Conservation (phyloP, 345 rosid genomes). For the Geranium brycei region DNA sequence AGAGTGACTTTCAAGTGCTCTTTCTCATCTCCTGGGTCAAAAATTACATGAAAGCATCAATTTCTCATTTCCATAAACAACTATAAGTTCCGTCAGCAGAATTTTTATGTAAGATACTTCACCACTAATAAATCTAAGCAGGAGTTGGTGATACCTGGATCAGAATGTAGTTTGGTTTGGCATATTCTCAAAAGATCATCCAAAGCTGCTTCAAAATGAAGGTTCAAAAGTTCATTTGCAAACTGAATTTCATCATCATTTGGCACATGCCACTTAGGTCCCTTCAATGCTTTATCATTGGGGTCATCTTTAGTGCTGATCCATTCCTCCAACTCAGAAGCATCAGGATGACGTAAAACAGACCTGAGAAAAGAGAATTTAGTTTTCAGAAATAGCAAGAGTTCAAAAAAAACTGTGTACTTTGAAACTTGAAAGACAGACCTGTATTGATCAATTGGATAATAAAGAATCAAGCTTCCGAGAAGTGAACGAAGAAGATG, state of each 20-base stretch:
- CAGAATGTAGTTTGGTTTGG: conserved; percentile 62
- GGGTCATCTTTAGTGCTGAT: conserved; percentile 73
- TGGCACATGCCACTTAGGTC: conserved; percentile 87
- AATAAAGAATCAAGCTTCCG: conserved; percentile 80
- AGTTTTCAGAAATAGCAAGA: background rate
- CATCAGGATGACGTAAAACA: conserved; percentile 62
- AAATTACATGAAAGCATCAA: conserved; percentile 14
- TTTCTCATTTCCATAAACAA: background rate
- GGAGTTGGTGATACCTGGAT: conserved; percentile 42
- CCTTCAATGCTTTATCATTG: conserved; percentile 29
- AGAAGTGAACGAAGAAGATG: conserved; percentile 84
- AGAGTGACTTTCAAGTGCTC: conserved; percentile 96
- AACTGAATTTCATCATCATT: conserved; percentile 72
- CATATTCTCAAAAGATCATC: conserved; percentile 78
- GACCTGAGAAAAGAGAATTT: conserved; percentile 34
- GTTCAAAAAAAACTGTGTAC: conserved; percentile 5
- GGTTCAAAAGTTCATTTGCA: conserved; percentile 83
- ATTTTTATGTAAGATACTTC: too few relatives aligned
- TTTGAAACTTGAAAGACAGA: conserved; percentile 15
- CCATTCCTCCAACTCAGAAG: conserved; percentile 78
- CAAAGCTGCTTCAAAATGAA: conserved; percentile 78
- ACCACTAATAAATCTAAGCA: background rate
- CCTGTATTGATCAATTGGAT: conserved; percentile 86
- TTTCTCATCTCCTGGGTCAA: conserved; percentile 76
- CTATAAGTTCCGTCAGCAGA: background rate